phyloP scores from a whole-genome alignment of 257 asterid genomes.

The Nicotiana benthamiana region DNA sequence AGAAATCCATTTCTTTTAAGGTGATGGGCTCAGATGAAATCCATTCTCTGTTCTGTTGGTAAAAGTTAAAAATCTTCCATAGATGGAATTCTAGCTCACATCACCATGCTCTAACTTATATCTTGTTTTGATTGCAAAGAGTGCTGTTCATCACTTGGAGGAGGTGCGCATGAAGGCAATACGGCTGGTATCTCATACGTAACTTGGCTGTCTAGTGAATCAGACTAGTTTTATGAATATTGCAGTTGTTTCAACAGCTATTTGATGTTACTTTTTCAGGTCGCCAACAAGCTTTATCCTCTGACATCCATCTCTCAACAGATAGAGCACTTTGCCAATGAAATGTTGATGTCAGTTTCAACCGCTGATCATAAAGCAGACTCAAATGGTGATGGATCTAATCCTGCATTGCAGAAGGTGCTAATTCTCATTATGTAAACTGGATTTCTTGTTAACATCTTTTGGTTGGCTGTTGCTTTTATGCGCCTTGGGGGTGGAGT shows the following conservation, averaged over 20 bases:
- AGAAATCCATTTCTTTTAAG: background rate
- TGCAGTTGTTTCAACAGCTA: background rate
- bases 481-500: background rate
- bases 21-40: conserved; percentile 2
- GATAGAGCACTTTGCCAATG: conserved; percentile 81
- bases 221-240: background rate
- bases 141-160: conserved; percentile 83
- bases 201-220: conserved; percentile 15
- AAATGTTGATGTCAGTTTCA: conserved; percentile 65
- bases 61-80: background rate
- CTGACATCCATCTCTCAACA: conserved; percentile 59
- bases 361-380: conserved; percentile 28
- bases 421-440: background rate
- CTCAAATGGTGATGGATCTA: conserved; percentile 40
- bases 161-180: conserved; percentile 99
- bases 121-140: conserved; percentile 33
- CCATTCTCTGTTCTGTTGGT: background rate
- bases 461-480: background rate
- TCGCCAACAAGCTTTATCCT: conserved; percentile 96
- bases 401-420: conserved; percentile 49
- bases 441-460: background rate
- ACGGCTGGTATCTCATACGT: conserved; percentile 63
- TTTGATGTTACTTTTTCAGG: conserved; percentile 37
- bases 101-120: conserved; percentile 23
- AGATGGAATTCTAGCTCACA: background rate